These are phyloP conservation scores for Aristolochia fimbriata DNA, from an alignment of 164 flowering plant species.

Conservation along the genomic window DNA sequence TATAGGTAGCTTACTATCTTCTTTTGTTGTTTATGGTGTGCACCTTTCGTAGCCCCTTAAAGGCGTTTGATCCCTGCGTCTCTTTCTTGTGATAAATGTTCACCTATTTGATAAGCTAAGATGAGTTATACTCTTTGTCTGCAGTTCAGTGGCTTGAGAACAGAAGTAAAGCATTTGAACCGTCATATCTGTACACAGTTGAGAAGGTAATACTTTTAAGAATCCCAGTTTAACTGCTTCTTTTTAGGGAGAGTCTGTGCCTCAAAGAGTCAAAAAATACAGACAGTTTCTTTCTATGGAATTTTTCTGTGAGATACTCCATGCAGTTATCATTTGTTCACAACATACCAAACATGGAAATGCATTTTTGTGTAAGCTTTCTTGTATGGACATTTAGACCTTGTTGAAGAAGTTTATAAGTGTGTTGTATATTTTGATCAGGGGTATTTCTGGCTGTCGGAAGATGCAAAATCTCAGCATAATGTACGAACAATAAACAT, in stretches of 20 bases:
- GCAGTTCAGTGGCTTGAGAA: slow-evolving; percentile 85
- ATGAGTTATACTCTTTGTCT: slow-evolving; percentile 1
- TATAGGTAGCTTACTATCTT: slow-evolving; percentile 36
- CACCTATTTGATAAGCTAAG: too few relatives aligned
- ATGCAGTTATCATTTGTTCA: too few relatives aligned
- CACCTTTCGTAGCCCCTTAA: too few relatives aligned
- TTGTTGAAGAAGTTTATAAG: not conserved
- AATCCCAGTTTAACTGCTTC: not conserved
- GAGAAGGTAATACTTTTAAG: slow-evolving; percentile 52
- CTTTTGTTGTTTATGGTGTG: too few relatives aligned
- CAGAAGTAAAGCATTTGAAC: slow-evolving; percentile 72
- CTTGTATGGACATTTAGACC: too few relatives aligned
- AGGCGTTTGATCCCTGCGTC: too few relatives aligned
- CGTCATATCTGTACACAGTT: slow-evolving; percentile 80
- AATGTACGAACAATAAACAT: slow-evolving; percentile 66
- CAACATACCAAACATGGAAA: not conserved
- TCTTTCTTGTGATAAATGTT: too few relatives aligned
- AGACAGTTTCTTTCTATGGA: too few relatives aligned
- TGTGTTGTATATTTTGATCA: slow-evolving; percentile 16
- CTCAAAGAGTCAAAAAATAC: too few relatives aligned
- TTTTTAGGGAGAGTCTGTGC: not conserved
- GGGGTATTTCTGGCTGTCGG: slow-evolving; percentile 92
- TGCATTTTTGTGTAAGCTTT: not conserved
- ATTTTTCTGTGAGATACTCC: too few relatives aligned
- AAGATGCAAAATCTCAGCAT: slow-evolving; percentile 67